phyloP scores from a whole-genome alignment of 192 early-diverging fungal genomes.

The Entomortierella lignicola region DNA sequence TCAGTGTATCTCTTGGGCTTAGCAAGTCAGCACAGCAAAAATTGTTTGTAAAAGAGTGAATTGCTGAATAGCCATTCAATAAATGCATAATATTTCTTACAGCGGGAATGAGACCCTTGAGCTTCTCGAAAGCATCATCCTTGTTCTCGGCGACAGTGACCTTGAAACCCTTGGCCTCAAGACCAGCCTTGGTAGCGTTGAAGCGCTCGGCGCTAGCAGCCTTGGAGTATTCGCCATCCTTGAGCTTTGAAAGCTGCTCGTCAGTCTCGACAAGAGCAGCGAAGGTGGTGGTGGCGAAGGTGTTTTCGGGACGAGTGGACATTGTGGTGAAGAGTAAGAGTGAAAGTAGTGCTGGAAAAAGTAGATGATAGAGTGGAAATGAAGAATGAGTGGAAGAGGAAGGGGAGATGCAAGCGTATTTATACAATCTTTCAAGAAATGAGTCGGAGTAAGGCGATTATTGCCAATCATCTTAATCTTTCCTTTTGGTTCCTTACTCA shows the following conservation, averaged over 20 bases:
- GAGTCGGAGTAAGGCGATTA: too few species aligned
- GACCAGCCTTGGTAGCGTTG: slow-evolving; percentile 36
- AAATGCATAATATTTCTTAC: slow-evolving; percentile 6
- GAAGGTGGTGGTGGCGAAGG: slow-evolving; percentile 37
- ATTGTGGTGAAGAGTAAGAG: slow-evolving; percentile 5
- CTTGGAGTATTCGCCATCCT: slow-evolving; percentile 43
- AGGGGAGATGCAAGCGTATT: slow-evolving; percentile 3
- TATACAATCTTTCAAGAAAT: slow-evolving; percentile 6
- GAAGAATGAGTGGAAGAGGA: background rate
- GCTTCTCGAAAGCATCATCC: slow-evolving; percentile 52
- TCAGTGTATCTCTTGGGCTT: slow-evolving; percentile 1
- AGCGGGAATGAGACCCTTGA: slow-evolving; percentile 55
- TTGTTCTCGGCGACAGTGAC: slow-evolving; percentile 53
- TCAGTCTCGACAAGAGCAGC: slow-evolving; percentile 35
- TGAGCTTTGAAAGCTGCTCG: slow-evolving; percentile 33
- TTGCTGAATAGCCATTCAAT: background rate
- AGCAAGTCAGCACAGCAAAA: slow-evolving; percentile 9
- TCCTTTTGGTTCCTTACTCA: too few species aligned
- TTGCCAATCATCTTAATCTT: too few species aligned
- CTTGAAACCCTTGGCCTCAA: slow-evolving; percentile 56
- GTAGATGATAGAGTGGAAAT: background rate
- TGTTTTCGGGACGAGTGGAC: slow-evolving; percentile 48
- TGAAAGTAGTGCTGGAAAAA: background rate
- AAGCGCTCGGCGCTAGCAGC: slow-evolving; percentile 28
- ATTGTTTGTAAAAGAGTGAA: background rate